A percentile compares a stretch with the other conserved stretches of the same genome.
These are phyloP conservation scores for Hyphodiscus hymeniophilus DNA, from an alignment of 495 filamentous ascomycete species.

Conservation along the genomic window DNA sequence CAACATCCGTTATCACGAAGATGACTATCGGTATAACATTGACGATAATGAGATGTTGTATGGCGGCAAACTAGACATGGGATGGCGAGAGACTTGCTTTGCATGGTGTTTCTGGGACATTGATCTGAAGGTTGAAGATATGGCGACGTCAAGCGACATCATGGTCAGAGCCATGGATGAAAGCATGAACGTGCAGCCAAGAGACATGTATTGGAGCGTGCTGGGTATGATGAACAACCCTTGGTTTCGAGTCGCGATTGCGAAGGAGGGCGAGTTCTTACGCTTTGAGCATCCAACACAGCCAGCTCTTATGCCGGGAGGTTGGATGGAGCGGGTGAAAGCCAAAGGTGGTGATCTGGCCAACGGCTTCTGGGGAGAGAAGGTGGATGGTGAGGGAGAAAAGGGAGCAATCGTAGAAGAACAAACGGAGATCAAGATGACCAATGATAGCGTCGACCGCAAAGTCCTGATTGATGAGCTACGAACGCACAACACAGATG, in stretches of 20 bases:
- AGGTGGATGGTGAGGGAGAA: slow-evolving; percentile 40
- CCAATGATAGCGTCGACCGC: slow-evolving; percentile 55
- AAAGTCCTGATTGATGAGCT: slow-evolving; percentile 67
- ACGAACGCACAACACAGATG: slow-evolving; percentile 53
- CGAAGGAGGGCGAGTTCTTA: slow-evolving; percentile 56
- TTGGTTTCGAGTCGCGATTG: slow-evolving; percentile 81
- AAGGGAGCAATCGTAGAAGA: slow-evolving; percentile 31
- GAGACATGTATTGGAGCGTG: slow-evolving; percentile 96
- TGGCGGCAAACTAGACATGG: slow-evolving; percentile 75
- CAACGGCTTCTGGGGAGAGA: slow-evolving; percentile 87
- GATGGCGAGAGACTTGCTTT: slow-evolving; percentile 72
- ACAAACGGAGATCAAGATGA: slow-evolving; percentile 71
- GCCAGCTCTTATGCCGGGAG: slow-evolving; percentile 68
- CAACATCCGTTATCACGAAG: slow-evolving; percentile 77
- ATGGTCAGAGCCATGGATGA: slow-evolving; percentile 91
- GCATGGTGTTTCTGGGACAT: slow-evolving; percentile 95
- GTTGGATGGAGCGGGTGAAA: slow-evolving; percentile 97
- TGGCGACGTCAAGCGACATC: slow-evolving; percentile 61
- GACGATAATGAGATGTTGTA: slow-evolving; percentile 55
- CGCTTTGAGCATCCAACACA: slow-evolving; percentile 89
- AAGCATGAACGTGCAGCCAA: slow-evolving; percentile 74
- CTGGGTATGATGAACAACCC: slow-evolving; percentile 99
- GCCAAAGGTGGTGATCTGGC: slow-evolving; percentile 72
- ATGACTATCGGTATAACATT: slow-evolving; percentile 60
- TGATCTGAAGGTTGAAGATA: slow-evolving; percentile 53